phyloP scores from a whole-genome alignment of 495 filamentous ascomycete species.

The Pyrenula aspistea region DNA sequence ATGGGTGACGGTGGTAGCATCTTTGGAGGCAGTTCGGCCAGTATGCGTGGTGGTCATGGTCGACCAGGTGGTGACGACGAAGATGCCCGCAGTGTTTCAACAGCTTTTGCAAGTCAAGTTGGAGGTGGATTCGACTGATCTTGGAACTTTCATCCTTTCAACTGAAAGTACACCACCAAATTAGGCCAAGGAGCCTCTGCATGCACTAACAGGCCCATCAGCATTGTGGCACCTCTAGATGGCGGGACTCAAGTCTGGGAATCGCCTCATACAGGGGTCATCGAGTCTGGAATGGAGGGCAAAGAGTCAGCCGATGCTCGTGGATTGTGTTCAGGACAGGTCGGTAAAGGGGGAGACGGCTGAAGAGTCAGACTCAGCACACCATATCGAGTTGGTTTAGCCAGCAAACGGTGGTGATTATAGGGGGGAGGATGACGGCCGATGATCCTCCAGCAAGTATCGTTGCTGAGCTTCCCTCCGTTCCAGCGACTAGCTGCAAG shows the following conservation, averaged over 20 bases:
- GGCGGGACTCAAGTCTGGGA: no score
- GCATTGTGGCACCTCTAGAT: no score
- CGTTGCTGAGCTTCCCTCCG: not conserved
- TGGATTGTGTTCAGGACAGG: no score
- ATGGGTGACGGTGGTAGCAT: slow-evolving; percentile 53
- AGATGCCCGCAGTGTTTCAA: slow-evolving; percentile 88
- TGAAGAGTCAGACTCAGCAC: no score
- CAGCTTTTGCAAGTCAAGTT: slow-evolving; percentile 90
- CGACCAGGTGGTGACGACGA: slow-evolving; percentile 57
- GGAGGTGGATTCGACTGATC: slow-evolving; percentile 86
- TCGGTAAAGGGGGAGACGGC: no score
- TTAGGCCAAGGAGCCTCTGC: not conserved
- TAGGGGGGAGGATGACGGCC: not conserved
- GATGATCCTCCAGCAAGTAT: not conserved
- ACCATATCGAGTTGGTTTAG: no score
- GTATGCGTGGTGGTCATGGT: slow-evolving; percentile 40
- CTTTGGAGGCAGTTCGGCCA: slow-evolving; percentile 61
- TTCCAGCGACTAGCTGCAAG: no score
- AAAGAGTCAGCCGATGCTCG: no score
- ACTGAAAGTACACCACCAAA: not conserved
- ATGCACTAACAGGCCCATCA: not conserved
- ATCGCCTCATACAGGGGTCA: no score
- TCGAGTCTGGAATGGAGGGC: no score
- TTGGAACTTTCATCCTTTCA: not conserved
- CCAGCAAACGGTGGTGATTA: not conserved